Evolutionary conservation across 1,284 basidiomycete species (phyloP).

Genomic region (Sporisorium exsertum): DNA sequence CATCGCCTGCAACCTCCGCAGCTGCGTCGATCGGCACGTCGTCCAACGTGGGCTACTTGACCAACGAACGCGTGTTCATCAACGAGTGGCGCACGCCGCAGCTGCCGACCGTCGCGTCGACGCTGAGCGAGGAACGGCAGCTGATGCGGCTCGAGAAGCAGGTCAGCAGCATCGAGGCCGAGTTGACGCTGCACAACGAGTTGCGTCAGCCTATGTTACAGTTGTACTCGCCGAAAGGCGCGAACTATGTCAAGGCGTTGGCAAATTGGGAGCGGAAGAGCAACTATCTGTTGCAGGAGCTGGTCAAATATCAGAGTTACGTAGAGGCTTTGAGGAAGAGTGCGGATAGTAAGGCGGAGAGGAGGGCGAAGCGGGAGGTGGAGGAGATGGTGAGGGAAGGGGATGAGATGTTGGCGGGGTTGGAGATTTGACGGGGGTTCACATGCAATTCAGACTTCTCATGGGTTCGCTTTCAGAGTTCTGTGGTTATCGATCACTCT

Average conservation of each 20-base stretch:
- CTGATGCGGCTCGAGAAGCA: conserved; percentile 42
- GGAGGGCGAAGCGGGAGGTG: conserved; percentile 42
- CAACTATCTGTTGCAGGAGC: conserved; percentile 86
- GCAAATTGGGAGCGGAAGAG: conserved; percentile 93
- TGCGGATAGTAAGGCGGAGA: conserved; percentile 40
- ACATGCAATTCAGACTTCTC: not conserved
- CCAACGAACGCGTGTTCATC: conserved; percentile 79
- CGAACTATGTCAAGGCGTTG: conserved; percentile 80
- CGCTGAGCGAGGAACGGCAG: conserved; percentile 91
- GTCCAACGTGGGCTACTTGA: conserved; percentile 7
- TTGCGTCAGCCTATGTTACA: conserved; percentile 84
- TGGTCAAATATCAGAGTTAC: conserved; percentile 96
- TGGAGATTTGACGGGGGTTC: not conserved
- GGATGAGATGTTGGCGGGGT: conserved; percentile 28
- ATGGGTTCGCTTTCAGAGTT: not conserved
- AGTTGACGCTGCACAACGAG: conserved; percentile 85
- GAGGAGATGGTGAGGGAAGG: conserved; percentile 47
- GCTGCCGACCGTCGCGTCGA: conserved; percentile 82
- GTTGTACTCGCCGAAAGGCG: conserved; percentile 80
- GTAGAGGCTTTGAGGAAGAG: conserved; percentile 78
- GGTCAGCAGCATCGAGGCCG: conserved; percentile 76
- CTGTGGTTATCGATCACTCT: not conserved
- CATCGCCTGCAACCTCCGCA: not conserved
- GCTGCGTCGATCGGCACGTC: conserved; percentile 17
- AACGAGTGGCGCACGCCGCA: conserved; percentile 94